Conservation (phyloP, 1,284 basidiomycete genomes). For the Inonotus obliquus region DNA sequence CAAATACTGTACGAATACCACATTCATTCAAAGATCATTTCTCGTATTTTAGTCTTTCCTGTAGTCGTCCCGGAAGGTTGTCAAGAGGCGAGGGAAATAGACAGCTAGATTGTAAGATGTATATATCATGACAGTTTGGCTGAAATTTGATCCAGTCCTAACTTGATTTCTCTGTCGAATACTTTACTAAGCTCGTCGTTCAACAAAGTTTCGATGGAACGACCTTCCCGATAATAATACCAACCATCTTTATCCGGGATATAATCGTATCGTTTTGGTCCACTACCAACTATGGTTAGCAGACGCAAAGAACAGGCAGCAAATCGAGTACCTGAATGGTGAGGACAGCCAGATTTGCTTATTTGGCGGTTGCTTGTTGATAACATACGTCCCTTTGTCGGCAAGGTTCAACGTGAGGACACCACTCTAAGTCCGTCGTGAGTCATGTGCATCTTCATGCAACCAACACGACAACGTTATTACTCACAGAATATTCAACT, state of each 20-base stretch:
- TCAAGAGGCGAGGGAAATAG: constrained; percentile 6
- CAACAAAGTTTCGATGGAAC: constrained; percentile 60
- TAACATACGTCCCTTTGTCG: constrained; percentile 90
- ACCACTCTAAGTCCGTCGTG: constrained; percentile 54
- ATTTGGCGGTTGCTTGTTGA: constrained; percentile 99
- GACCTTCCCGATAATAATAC: constrained; percentile 73
- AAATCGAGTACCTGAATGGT: constrained; percentile 60
- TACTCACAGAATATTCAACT: constrained; percentile 89
- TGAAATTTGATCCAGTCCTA: constrained; percentile 31
- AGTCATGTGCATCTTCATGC: constrained; percentile 6
- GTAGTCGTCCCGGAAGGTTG: neutral
- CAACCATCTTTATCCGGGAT: constrained; percentile 52
- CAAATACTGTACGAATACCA: neutral
- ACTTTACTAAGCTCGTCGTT: constrained; percentile 56
- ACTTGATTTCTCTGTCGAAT: constrained; percentile 31
- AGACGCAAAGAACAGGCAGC: neutral
- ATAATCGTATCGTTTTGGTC: constrained; percentile 88
- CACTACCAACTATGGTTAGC: constrained; percentile 43
- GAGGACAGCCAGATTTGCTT: constrained; percentile 99
- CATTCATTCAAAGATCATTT: neutral
- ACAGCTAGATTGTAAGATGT: neutral
- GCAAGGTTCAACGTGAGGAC: constrained; percentile 87
- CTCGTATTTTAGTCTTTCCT: neutral
- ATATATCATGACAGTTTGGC: constrained; percentile 25
- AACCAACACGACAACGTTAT: neutral